phyloP scores from a whole-genome alignment of 257 asterid genomes.

The Capsicum baccatum region DNA sequence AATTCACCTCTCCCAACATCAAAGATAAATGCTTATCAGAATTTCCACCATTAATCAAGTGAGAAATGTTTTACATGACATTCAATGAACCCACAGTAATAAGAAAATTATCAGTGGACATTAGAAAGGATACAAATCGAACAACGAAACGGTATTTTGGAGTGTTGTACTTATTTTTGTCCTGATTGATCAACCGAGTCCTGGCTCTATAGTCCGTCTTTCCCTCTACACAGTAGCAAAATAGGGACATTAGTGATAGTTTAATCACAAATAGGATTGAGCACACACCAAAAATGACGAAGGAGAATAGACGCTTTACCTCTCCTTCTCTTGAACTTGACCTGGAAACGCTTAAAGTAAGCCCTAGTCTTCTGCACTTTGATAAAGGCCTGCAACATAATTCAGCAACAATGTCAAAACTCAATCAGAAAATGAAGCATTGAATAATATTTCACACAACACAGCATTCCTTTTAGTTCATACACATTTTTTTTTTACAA shows the following conservation, averaged over 20 bases:
- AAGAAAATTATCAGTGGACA: neutral
- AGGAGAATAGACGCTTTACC: conserved; percentile 33
- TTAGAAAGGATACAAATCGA: conserved; percentile 71
- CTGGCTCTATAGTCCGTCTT: conserved; percentile 93
- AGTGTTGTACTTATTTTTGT: conserved; percentile 82
- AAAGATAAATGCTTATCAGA: neutral
- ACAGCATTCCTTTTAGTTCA: neutral
- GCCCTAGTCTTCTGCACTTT: conserved; percentile 65
- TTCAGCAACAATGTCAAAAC: conserved; percentile 19
- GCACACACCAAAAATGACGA: neutral
- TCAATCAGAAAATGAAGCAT: neutral
- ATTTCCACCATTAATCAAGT: neutral
- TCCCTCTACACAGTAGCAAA: conserved; percentile 58
- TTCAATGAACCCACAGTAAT: neutral
- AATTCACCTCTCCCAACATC: neutral
- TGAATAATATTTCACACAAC: neutral
- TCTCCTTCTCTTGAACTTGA: conserved; percentile 78
- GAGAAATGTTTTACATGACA: neutral
- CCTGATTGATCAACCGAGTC: conserved; percentile 84
- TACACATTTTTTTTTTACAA: neutral
- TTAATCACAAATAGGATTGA: neutral
- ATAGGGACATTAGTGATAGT: neutral
- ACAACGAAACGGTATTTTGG: conserved; percentile 83
- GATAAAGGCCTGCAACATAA: conserved; percentile 47
- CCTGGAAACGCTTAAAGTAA: conserved; percentile 76